Evolutionary conservation across 768 basidiomycete species (phyloP).

Genomic region (Amanita polypyramis): DNA sequence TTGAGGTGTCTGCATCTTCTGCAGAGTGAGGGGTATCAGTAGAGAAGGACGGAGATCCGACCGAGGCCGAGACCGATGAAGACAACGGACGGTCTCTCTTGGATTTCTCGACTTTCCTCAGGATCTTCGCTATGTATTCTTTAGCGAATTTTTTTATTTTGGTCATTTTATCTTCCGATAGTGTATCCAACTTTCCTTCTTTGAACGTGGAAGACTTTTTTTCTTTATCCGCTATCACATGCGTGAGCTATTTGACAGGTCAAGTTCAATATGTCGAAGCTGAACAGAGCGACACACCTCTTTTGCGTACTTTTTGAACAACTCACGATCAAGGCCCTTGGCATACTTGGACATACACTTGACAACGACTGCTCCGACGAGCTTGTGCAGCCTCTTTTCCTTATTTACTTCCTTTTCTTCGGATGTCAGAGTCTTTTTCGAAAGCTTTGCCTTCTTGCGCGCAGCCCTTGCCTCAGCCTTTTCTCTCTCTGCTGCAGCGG

Average conservation of each 20-base stretch:
- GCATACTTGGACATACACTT: constrained; percentile 87
- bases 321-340: constrained; percentile 60
- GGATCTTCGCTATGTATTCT: constrained; percentile 78
- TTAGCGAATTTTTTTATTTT: constrained; percentile 94
- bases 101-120: constrained; percentile 56
- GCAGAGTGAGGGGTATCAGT: constrained; percentile 30
- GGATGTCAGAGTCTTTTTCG: constrained; percentile 33
- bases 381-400: constrained; percentile 75
- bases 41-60: constrained; percentile 27
- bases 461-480: constrained; percentile 20
- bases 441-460: constrained; percentile 24
- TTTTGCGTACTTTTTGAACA: constrained; percentile 92
- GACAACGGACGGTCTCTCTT: constrained; percentile 19
- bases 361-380: constrained; percentile 87
- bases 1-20: constrained; percentile 27
- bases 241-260: constrained; percentile 56
- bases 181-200: constrained; percentile 58
- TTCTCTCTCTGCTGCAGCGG: constrained; percentile 19
- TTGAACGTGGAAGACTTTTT: constrained; percentile 79
- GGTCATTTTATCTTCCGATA: constrained; percentile 76
- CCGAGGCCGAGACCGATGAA: constrained; percentile 11
- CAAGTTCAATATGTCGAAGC: background rate
- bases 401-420: constrained; percentile 59
- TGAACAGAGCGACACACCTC: constrained; percentile 47
- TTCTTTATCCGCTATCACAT: constrained; percentile 87